Evolutionary conservation across 176 grass and related monocot species (phyloP), one percentile per base, ranked within the genome.

Genomic region (Saccharum spontaneum): DNA sequence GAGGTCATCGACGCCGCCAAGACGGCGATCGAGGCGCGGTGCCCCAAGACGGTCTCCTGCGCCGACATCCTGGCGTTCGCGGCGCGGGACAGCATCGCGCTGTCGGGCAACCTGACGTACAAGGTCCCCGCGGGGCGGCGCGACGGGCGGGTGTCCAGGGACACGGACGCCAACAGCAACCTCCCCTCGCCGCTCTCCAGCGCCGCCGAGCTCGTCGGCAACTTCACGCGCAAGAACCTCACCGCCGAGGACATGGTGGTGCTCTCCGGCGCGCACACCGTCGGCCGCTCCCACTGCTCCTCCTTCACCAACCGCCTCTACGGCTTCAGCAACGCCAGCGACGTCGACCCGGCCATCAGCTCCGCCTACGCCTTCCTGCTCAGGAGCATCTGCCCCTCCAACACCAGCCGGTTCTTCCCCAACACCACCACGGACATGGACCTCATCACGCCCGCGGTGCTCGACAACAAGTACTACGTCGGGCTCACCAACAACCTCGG

Each of bases 401-500:
- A 97, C 67, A 87, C 30, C 70, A 91, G 77, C 81, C 89, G 38
- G 39, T 90, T 91, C 87, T 86, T 88, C 77, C 89, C 89, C 2
- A 87, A 73, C 75, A 90, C 86, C 7, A 92, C 91, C 9, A 83
- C 55, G 3, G 84, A 77, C 1, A 82, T 93, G 77, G 91, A 93
- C 77, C 61, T 97, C 77, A 97, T 97, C 48, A 91, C 88, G 38
- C 91, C 91, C 3, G 45, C 28, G 1, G 59, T 36, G 37, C 89
- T 97, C 1, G 94, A 97, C 69, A 97, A 97, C 91, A 87, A 59
- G 55, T 97, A 94, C 62, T 94, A 94, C 61, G 59, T 94, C 48
- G 92, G 87, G 2, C 80, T 94, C 4, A 48, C 79, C 9, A 84
- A 91, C 77, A 89, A 84, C 22, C 81, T 94, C 0, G 92, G 92